A percentile compares a stretch with the other conserved stretches of the same genome.
Evolutionary conservation across 768 basidiomycete genomes (phyloP).

Genomic region (Tricholoma saponaceum): DNA sequence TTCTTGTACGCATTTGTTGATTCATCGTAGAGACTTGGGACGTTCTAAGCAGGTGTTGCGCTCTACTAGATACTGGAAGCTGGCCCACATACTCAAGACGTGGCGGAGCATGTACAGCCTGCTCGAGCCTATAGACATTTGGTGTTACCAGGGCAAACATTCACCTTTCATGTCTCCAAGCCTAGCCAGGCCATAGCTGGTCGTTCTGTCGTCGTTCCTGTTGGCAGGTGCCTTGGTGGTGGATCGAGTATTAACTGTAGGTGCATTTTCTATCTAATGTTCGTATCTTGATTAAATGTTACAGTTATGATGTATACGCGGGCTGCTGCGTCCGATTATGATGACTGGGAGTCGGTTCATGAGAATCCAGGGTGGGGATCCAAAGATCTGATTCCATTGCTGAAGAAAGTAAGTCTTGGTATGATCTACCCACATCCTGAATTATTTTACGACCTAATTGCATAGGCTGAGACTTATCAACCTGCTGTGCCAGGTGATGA

Average conservation of each 20-base stretch:
- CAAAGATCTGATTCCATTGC: conserved; percentile 49
- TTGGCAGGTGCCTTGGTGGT: conserved; percentile 55
- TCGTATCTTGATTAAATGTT: neutral
- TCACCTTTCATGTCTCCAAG: neutral
- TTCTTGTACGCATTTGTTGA: conserved; percentile 35
- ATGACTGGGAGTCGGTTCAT: conserved; percentile 52
- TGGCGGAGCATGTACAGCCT: neutral
- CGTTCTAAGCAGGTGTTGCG: too few species aligned
- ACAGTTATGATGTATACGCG: conserved; percentile 55
- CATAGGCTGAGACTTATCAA: conserved; percentile 40
- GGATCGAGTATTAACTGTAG: conserved; percentile 28
- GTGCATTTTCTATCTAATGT: neutral
- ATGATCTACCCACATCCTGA: neutral
- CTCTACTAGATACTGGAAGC: neutral
- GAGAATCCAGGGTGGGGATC: conserved; percentile 62
- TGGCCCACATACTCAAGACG: neutral
- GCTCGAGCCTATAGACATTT: neutral
- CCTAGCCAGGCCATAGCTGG: conserved; percentile 37
- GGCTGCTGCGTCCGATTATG: conserved; percentile 58
- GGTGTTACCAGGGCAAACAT: neutral
- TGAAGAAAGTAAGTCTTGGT: conserved; percentile 42
- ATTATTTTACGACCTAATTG: neutral
- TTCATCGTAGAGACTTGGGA: neutral
- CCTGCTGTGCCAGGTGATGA: conserved; percentile 11
- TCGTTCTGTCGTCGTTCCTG: conserved; percentile 39